Evolutionary conservation across 805 yeast genomes (phyloP).

Genomic region (Ascoidea asiatica): DNA sequence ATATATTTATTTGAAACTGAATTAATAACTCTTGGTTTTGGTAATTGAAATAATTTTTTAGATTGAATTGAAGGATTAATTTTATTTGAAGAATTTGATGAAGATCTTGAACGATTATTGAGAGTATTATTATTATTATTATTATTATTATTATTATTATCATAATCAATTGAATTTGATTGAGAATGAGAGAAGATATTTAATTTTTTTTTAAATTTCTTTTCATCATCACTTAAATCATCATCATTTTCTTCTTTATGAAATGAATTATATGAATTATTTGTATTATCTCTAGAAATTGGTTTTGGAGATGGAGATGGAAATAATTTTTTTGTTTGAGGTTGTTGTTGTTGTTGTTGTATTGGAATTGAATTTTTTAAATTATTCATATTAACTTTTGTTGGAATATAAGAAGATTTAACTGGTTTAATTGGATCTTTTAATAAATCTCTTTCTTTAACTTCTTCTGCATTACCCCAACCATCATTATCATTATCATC

Average conservation of each 20-base stretch:
- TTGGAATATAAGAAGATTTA: slow-evolving; percentile 42
- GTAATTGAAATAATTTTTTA: slow-evolving; percentile 19
- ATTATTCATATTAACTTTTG: slow-evolving; percentile 19
- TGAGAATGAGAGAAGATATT: too few relatives aligned
- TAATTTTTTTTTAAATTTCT: slow-evolving; percentile 9
- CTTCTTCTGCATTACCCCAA: slow-evolving; percentile 31
- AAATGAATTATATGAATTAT: too few relatives aligned
- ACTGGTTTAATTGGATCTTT: slow-evolving; percentile 29
- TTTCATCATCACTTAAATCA: slow-evolving; percentile 10
- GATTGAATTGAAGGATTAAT: not conserved
- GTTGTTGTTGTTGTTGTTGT: too few relatives aligned
- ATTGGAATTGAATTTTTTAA: slow-evolving; percentile 5
- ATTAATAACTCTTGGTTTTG: slow-evolving; percentile 43
- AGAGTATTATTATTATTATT: too few relatives aligned
- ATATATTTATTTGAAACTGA: slow-evolving; percentile 35
- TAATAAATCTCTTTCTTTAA: slow-evolving; percentile 34
- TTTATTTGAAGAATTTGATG: not conserved
- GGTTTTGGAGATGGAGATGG: slow-evolving; percentile 14
- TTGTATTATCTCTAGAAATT: too few relatives aligned
- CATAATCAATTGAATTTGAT: not conserved
- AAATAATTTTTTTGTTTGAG: slow-evolving; percentile 2
- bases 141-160: too few relatives aligned
- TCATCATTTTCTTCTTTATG: slow-evolving; percentile 3
- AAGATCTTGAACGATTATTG: too few relatives aligned
- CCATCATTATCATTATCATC: slow-evolving; percentile 22